Conservation (phyloP, 139 green algal species). For the Chara braunii region DNA sequence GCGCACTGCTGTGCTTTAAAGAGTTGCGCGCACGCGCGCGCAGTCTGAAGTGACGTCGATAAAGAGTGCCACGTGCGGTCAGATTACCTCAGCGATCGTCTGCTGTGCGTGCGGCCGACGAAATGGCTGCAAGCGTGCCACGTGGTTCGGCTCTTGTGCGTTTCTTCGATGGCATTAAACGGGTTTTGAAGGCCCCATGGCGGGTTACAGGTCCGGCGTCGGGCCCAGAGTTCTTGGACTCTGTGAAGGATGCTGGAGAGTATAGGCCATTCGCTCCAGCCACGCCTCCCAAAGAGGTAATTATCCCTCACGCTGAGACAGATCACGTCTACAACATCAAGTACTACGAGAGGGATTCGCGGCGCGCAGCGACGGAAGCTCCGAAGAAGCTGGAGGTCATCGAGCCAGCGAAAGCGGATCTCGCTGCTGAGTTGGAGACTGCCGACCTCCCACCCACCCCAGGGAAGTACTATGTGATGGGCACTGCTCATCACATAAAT, state of each 20-base stretch:
- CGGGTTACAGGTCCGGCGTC: not conserved
- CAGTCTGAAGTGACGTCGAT: no score
- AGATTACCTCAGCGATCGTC: no score
- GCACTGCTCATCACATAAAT: not conserved
- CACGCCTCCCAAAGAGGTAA: not conserved
- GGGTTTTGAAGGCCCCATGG: not conserved
- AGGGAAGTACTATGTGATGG: not conserved
- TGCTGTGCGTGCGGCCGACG: no score
- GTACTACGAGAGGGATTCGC: conserved; percentile 1
- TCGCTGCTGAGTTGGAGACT: not conserved
- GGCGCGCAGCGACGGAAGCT: not conserved
- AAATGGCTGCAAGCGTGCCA: no score
- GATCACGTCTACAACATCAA: conserved; percentile 7
- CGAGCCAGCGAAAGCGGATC: no score
- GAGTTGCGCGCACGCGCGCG: no score
- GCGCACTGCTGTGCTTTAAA: no score
- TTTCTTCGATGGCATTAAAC: not conserved
- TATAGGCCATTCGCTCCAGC: not conserved
- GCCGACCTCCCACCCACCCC: not conserved
- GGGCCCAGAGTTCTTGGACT: not conserved
- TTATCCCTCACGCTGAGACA: not conserved
- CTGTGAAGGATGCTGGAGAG: not conserved
- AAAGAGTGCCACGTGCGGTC: no score
- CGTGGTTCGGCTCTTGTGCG: no score
- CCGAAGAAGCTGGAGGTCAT: not conserved